phyloP scores from a whole-genome alignment of 257 asterid species.

The Scutellaria barbata region DNA sequence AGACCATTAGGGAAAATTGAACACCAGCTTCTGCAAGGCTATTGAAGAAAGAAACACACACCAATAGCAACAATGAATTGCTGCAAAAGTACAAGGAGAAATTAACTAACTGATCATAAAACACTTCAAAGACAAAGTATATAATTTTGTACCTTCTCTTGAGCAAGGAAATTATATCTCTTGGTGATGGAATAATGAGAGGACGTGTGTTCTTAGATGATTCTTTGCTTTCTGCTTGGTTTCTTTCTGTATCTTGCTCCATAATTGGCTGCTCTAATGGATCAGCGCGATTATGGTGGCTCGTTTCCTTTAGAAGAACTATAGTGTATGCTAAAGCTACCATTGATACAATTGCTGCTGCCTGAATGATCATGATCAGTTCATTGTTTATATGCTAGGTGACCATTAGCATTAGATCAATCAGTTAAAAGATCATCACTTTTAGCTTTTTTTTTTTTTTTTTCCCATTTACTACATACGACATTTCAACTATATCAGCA shows the following conservation, averaged over 20 bases:
- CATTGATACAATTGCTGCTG: constrained; percentile 41
- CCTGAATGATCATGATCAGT: constrained; percentile 29
- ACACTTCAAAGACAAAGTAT: no score
- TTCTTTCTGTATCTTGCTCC: not conserved
- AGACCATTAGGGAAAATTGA: constrained; percentile 43
- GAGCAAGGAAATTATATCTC: constrained; percentile 45
- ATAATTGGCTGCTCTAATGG: constrained; percentile 34
- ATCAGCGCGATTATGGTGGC: not conserved
- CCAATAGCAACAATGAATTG: constrained; percentile 36
- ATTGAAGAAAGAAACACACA: constrained; percentile 47
- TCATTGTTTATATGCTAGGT: no score
- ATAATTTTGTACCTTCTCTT: constrained; percentile 36
- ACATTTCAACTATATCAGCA: no score
- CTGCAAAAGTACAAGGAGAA: constrained; percentile 35
- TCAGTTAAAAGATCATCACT: no score
- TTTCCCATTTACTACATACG: no score
- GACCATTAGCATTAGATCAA: no score
- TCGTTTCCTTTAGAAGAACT: constrained; percentile 40
- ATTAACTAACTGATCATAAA: no score
- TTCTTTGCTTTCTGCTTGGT: not conserved
- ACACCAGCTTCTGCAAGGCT: constrained; percentile 52
- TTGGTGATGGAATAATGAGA: constrained; percentile 33
- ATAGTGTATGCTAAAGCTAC: constrained; percentile 44
- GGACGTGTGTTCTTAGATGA: constrained; percentile 11
- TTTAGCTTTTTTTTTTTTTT: no score